Conservation (phyloP, 73 alveolate genomes). For the Paramecium biaurelia region DNA sequence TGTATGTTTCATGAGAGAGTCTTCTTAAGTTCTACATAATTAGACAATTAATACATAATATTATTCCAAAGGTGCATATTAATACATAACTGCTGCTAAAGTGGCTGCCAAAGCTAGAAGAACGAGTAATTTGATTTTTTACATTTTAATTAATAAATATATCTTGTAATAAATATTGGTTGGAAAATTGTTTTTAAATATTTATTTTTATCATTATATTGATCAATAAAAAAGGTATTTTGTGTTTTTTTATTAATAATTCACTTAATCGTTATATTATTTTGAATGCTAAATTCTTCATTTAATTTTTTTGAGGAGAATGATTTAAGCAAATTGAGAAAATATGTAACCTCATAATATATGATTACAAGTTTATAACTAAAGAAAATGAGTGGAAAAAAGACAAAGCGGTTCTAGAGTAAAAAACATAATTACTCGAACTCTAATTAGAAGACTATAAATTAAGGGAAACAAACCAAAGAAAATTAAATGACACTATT, state of each 20-base stretch:
- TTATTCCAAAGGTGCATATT: not conserved
- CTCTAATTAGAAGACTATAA: conserved; percentile 26
- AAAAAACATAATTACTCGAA: conserved; percentile 37
- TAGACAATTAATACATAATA: not conserved
- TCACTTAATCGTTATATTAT: conserved; percentile 12
- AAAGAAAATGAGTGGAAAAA: conserved; percentile 40
- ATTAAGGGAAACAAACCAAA: not conserved
- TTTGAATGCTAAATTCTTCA: conserved; percentile 22
- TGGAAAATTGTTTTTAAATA: not conserved
- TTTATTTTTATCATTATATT: not conserved
- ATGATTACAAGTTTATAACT: not conserved
- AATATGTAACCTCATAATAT: not conserved
- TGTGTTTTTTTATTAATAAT: not conserved
- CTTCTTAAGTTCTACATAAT: not conserved
- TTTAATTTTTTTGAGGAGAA: conserved; percentile 3
- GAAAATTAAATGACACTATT: conserved; percentile 20
- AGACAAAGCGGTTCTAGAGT: conserved; percentile 11
- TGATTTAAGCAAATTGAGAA: not conserved
- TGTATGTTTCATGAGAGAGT: not conserved
- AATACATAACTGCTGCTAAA: not conserved
- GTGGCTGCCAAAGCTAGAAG: not conserved
- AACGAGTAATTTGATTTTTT: not conserved
- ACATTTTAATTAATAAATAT: not conserved
- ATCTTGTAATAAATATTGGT: not conserved
- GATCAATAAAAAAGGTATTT: not conserved